These are phyloP conservation scores for Solanum bulbocastanum DNA, from an alignment of 257 asterid genomes.

Conservation along the genomic window DNA sequence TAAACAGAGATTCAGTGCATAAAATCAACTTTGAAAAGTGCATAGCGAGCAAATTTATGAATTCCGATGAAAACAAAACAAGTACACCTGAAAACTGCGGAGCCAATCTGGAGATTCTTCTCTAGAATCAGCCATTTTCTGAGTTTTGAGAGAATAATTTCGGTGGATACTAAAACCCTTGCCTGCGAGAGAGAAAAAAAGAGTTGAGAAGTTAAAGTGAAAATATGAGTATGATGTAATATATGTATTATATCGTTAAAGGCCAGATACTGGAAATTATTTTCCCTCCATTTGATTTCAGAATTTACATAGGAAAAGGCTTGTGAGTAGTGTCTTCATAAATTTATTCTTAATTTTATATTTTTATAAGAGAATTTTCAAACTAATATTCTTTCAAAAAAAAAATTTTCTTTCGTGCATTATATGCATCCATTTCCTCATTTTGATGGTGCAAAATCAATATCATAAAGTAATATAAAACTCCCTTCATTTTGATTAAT, in stretches of 20 bases:
- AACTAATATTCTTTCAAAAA: no score
- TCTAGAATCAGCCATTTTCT: conserved; percentile 40
- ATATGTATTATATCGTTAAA: neutral
- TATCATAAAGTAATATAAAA: neutral
- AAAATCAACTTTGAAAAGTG: neutral
- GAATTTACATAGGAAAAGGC: neutral
- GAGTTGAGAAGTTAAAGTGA: neutral
- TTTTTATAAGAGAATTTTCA: neutral
- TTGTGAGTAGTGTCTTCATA: neutral
- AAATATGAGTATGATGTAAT: neutral
- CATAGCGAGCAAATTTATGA: neutral
- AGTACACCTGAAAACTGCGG: conserved; percentile 62
- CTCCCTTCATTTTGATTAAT: neutral
- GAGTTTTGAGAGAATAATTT: neutral
- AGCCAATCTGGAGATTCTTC: conserved; percentile 93
- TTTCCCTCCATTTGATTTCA: neutral
- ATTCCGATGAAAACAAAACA: neutral
- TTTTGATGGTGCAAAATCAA: neutral
- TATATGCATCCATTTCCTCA: neutral
- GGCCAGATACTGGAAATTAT: neutral
- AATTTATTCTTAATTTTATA: neutral
- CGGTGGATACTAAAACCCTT: neutral
- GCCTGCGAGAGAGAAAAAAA: neutral
- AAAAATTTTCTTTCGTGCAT: neutral
- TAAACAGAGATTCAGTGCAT: neutral